These are phyloP conservation scores for Scopulariopsis brevicaulis DNA, from an alignment of 2,329 filamentous ascomycete genomes.

Conservation along the genomic window DNA sequence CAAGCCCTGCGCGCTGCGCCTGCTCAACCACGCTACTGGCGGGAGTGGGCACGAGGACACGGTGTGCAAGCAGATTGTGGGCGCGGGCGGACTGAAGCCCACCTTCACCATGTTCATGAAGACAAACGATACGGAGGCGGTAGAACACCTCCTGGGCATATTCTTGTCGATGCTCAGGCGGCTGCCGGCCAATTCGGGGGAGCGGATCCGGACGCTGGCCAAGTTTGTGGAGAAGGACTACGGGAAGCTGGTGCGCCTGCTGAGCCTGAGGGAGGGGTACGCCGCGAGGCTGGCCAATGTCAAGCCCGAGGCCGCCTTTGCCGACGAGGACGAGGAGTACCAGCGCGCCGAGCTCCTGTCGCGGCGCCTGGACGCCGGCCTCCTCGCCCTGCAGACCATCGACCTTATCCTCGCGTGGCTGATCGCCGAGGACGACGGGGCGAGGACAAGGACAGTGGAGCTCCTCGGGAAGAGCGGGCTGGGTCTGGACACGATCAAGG, in stretches of 20 bases:
- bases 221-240: slow-evolving; percentile 97
- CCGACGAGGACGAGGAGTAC: slow-evolving; percentile 37
- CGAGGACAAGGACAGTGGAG: slow-evolving; percentile 49
- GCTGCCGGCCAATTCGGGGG: slow-evolving; percentile 64
- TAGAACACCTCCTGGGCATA: slow-evolving; percentile 75
- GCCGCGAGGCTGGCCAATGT: slow-evolving; percentile 47
- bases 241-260: slow-evolving; percentile 65
- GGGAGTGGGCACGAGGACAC: slow-evolving; percentile 31
- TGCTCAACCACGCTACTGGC: slow-evolving; percentile 66
- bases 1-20: slow-evolving; percentile 63
- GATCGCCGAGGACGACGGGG: slow-evolving; percentile 75
- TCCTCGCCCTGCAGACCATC: slow-evolving; percentile 73
- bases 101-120: slow-evolving; percentile 85
- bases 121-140: slow-evolving; percentile 55
- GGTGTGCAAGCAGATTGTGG: slow-evolving; percentile 67
- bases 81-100: slow-evolving; percentile 74
- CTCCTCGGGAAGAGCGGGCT: slow-evolving; percentile 60
- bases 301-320: slow-evolving; percentile 31
- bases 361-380: slow-evolving; percentile 66
- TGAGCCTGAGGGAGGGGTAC: slow-evolving; percentile 63
- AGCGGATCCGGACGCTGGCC: slow-evolving; percentile 72
- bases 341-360: slow-evolving; percentile 56
- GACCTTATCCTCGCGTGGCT: slow-evolving; percentile 87
- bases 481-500: slow-evolving; percentile 47
- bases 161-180: slow-evolving; percentile 73